Base-by-base conservation (phyloP, 2,329 filamentous ascomycete species). In the Epichloe brachyelytri region DNA sequence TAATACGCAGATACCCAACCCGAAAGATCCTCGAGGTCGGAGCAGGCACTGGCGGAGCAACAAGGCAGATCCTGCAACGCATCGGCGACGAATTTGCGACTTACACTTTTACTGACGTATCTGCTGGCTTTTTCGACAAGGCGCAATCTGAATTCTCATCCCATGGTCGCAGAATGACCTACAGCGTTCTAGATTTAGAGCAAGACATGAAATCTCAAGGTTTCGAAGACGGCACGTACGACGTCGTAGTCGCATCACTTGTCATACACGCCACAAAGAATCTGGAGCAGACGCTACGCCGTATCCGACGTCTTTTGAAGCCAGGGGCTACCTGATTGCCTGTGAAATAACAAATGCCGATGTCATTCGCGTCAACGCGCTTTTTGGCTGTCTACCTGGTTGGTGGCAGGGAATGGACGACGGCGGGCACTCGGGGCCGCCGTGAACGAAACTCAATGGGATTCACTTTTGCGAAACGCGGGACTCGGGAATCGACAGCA, bases 101-200 rank as follows among this genome's bases (percentile, higher is more conserved):
- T 2, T 76, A 75, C 56, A 71, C 67, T 0, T 76, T 63, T 58
- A 75, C 73, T 0, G 72, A 75, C 51, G 64, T 73, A 7, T 67
- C 67, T 0, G 51, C 61, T 3, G 64, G 60, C 8, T 71, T 71
- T 59, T 72, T 75, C 46, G 63, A 66, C 10, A 54, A 58, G 0
- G 68, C 66, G 0, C 52, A 59, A 20, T 59, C 64, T 30, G 54
- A 52, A 4, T 66, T 72, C 20, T 48, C 55, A 0, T 41, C 51
- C 2, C 58, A 60, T 38, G 5, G 15, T 3, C 51, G 51, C 3
- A 47, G 37, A 2, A 58, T 60, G 49, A 15, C 30, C 8, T 63
- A 54, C 54, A 56, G 54, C 43, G 56, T 46, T 0, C 54, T 61
- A 7, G 56, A 67, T 44, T 50, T 62, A 3, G 58, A 58, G 11